A percentile compares a stretch with the other conserved stretches of the same genome.
Evolutionary conservation across 2,329 filamentous ascomycete species (phyloP).

Genomic region (Arthroderma sp.): DNA sequence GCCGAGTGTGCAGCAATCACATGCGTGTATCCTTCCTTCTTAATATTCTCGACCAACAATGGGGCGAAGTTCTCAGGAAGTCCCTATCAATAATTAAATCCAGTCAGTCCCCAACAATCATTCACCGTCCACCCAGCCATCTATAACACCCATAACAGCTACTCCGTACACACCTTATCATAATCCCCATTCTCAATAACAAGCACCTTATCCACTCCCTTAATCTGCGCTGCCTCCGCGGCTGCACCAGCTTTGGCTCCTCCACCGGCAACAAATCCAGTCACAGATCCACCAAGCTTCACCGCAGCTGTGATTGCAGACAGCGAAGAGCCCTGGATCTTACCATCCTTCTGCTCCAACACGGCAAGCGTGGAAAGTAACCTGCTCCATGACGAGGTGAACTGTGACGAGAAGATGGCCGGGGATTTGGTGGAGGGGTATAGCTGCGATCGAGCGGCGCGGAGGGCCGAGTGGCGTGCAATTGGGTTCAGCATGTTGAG

Average conservation of each 20-base stretch:
- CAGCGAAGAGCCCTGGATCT: conserved; percentile 69
- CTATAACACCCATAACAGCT: not conserved
- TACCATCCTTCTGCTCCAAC: conserved; percentile 82
- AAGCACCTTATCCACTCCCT: conserved; percentile 83
- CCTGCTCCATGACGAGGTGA: conserved; percentile 47
- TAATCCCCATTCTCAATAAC: conserved; percentile 80
- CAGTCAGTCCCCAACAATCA: not conserved
- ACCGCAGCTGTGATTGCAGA: conserved; percentile 75
- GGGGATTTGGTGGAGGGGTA: conserved; percentile 20
- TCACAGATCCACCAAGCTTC: conserved; percentile 73
- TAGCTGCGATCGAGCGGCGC: conserved; percentile 35
- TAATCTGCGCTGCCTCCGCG: conserved; percentile 73
- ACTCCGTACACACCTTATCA: conserved; percentile 55
- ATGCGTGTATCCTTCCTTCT: conserved; percentile 87
- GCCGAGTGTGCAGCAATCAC: conserved; percentile 82
- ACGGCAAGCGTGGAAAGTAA: conserved; percentile 80
- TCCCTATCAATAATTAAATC: conserved; percentile 39
- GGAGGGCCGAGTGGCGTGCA: conserved; percentile 27
- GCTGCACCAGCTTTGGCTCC: conserved; percentile 59
- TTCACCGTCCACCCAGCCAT: not conserved
- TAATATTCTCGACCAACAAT: conserved; percentile 87
- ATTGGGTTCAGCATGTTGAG: conserved; percentile 12
- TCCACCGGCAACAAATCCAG: conserved; percentile 74
- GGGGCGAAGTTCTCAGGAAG: conserved; percentile 92
- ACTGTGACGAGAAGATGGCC: conserved; percentile 23